Evolutionary conservation across 768 basidiomycete species (phyloP), one percentile per base, ranked within the genome.

Genomic region (Dendrothele bispora): DNA sequence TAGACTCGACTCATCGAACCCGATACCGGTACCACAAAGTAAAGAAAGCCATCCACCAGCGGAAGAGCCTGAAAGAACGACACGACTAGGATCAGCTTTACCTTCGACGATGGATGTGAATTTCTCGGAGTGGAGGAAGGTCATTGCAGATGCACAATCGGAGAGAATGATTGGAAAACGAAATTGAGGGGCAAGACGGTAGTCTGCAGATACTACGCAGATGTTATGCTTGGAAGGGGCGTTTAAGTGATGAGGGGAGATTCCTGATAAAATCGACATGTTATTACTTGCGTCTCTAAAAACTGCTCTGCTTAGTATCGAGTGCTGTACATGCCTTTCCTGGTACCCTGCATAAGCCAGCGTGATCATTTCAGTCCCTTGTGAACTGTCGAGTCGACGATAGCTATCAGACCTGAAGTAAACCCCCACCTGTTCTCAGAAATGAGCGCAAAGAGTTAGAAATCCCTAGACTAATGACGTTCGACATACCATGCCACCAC

Each of bases 21-120:
- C 71, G 7, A 72, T 67, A 1, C 69, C 69, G 4, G 62, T 66
- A 0, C 70, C 70, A 2, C 55, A 46, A 4, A 72, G 56, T 1
- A 72, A 55, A 11, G 66, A 53, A 5, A 72, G 60, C 67, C 67
- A 72, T 0, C 71, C 71, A 2, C 71, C 71, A 1, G 71, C 71
- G 2, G 69, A 71, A 40, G 68, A 68, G 5, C 71, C 71, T 48
- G 65, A 68, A 15, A 70, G 28, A 25, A 71, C 53, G 11, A 72
- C 46, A 26, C 61, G 62, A 26, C 62, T 51, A 0, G 55, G 14
- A 48, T 71, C 64, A 15, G 66, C 65, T 11, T 66, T 56, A 22
- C 57, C 49, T 11, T 50, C 46, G 2, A 69, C 69, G 3, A 61
- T 63, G 2, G 29, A 39, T 1, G 53, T 53, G 43, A 72, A 72